A percentile compares a stretch with the other conserved stretches of the same genome.
Conservation (phyloP, 768 basidiomycete genomes). For the Candolleomyces eurysporus region DNA sequence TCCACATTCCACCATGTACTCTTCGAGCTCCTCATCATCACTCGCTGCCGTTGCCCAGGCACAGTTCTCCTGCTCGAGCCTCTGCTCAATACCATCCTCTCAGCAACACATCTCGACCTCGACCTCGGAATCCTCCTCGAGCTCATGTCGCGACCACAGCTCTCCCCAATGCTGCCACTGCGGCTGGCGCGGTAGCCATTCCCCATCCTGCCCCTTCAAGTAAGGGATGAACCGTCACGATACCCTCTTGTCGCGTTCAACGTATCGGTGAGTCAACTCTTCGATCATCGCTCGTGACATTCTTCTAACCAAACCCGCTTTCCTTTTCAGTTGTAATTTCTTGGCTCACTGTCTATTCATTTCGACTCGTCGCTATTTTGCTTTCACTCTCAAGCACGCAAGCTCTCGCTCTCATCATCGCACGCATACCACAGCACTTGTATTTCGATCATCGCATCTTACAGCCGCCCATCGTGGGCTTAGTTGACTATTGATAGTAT, state of each 20-base stretch:
- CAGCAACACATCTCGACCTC: not conserved
- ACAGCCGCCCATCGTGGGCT: not conserved
- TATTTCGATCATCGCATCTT: conserved; percentile 4
- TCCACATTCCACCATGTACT: conserved; percentile 22
- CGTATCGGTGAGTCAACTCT: not conserved
- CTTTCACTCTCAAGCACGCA: conserved; percentile 10
- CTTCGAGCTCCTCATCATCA: conserved; percentile 17
- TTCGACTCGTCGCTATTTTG: conserved; percentile 14
- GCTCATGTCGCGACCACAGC: conserved; percentile 44
- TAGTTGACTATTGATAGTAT: conserved; percentile 8
- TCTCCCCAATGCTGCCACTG: conserved; percentile 81
- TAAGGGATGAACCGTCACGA: conserved; percentile 23
- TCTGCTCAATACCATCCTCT: conserved; percentile 17
- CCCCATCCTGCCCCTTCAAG: conserved; percentile 66
- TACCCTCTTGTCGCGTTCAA: not conserved
- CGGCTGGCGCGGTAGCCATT: conserved; percentile 61
- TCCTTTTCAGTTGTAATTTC: not conserved
- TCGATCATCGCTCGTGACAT: not conserved
- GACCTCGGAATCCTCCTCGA: conserved; percentile 19
- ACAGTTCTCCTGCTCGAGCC: conserved; percentile 12
- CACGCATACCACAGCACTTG: conserved; percentile 1
- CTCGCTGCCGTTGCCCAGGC: conserved; percentile 15
- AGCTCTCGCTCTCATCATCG: conserved; percentile 3
- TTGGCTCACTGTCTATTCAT: conserved; percentile 5
- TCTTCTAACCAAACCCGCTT: not conserved